Base-by-base conservation (phyloP, 495 filamentous ascomycete species). In the Neurospora hispaniola region DNA sequence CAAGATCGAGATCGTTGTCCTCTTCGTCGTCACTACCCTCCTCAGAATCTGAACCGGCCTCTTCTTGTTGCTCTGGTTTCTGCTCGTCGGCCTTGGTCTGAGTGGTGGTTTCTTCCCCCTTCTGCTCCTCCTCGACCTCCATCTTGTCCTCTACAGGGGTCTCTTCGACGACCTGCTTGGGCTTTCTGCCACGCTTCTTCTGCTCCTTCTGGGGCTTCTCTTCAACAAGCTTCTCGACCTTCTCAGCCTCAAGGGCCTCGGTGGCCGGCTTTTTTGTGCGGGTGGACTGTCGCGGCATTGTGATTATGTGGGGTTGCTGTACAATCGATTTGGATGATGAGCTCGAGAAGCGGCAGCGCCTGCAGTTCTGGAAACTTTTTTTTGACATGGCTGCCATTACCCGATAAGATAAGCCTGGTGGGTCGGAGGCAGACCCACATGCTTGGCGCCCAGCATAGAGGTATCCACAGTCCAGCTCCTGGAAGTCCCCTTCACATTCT, bases 181-280 rank as follows among this genome's bases (percentile, higher is more conserved):
- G 76, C 73, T 78, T 78, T 78, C 86, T 87, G 74, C 84, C 85
- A 80, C 86, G 86, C 76, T 86, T 86, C 70, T 89, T 88, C 75
- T 91, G 89, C 74, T 94, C 88, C 18, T 88, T 84, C 66, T 91
- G 42, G 10, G 70, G 89, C 78, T 90, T 87, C 75, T 92, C 88
- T 71, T 88, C 86, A 71, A 39, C n/a, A 71, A 73, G 42, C 73
- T 75, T 77, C 18, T 72, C 69, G 42, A 62, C 59, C 70, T 71
- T 73, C 43, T 73, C 62, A 68, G 59, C 71, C 71, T 72, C 40
- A 42, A 27, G 43, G 23, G 69, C 42, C 73, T 78, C 76, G 72
- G 78, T 80, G 46, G 72, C 78, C 78, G 78, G 78, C 9, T 70
- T 77, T 75, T 48, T 70, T 69, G 72, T 71, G 70, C 48, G 69